Evolutionary conservation across 1,284 basidiomycete genomes (phyloP), one percentile per base, ranked within the genome.

Genomic region (Athelia sp.): DNA sequence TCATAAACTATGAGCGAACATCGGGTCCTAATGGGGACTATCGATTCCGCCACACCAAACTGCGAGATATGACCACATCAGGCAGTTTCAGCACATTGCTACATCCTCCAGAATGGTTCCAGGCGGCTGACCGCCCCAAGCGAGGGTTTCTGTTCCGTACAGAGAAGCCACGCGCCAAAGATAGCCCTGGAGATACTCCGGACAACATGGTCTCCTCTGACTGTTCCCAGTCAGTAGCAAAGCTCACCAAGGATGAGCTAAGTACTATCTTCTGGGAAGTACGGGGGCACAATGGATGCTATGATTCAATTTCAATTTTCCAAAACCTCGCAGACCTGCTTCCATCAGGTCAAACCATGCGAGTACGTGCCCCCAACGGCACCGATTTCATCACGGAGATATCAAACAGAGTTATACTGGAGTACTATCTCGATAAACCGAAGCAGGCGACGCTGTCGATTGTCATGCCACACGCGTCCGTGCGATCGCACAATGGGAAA

Each of bases 181-280:
- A 42, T 43, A 23, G 32, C 19, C 11, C 36, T 1, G n/a, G n/a
- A n/a, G 62, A 55, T 0, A 64, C 65, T 42, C 51, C 63, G 11
- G 62, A 52, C 2, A 66, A 62, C 45, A 65, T 67, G 52, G 56
- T 65, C 3, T 56, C 54, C 3, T 29, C 46, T 9, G 46, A 54
- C 18, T 34, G 53, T 11, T 50, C 54, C 2, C n/a, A 51, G 0
- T 26, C 21, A 2, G 42, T 62, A 1, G 32, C 44, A 19, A 21
- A 46, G 18, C 51, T 66, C 18, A 52, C 60, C 3, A 35, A 52
- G 3, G 55, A 55, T 32, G 50, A 63, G 23, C 51, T 63, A 17
- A 64, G 66, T 51, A 62, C 62, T 3, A 60, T 62, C 24, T 66
- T 59, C 50, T 64, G 59, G 57, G 62, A 66, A 48, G 58, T 56